phyloP scores from a whole-genome alignment of 129 eudicot genomes.

The Chrysanthemum lavandulifolium region DNA sequence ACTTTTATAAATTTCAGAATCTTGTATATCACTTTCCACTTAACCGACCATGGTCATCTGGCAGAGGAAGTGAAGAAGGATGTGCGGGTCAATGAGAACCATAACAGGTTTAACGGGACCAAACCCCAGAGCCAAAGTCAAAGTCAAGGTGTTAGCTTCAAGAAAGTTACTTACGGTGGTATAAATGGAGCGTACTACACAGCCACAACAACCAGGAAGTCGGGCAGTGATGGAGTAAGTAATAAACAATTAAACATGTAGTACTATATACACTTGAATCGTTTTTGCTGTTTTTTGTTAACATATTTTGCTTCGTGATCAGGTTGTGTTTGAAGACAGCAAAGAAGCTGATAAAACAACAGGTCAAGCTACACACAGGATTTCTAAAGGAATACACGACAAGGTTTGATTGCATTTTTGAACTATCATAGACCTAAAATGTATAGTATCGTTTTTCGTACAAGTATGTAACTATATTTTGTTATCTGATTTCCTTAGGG shows the following conservation, averaged over 20 bases:
- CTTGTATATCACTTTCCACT: background rate
- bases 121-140: constrained; percentile 38
- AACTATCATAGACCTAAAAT: background rate
- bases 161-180: constrained; percentile 88
- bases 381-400: constrained; percentile 82
- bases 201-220: constrained; percentile 59
- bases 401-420: constrained; percentile 43
- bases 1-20: background rate
- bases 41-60: constrained; percentile 20
- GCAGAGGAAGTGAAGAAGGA: constrained; percentile 45
- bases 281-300: background rate
- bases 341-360: constrained; percentile 81
- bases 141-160: constrained; percentile 39
- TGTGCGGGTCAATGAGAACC: constrained; percentile 4
- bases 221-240: constrained; percentile 76
- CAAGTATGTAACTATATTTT: background rate
- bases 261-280: background rate
- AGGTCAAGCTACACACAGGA: constrained; percentile 74
- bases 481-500: constrained; percentile 46
- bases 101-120: constrained; percentile 29
- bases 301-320: constrained; percentile 10
- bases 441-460: background rate
- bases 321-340: constrained; percentile 76
- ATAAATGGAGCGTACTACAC: constrained; percentile 73
- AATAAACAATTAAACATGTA: background rate